Percentiles rank a stretch among this genome's conserved stretches.
Evolutionary conservation across 257 asterid species (phyloP).

Genomic region (Solanum sejunctum): DNA sequence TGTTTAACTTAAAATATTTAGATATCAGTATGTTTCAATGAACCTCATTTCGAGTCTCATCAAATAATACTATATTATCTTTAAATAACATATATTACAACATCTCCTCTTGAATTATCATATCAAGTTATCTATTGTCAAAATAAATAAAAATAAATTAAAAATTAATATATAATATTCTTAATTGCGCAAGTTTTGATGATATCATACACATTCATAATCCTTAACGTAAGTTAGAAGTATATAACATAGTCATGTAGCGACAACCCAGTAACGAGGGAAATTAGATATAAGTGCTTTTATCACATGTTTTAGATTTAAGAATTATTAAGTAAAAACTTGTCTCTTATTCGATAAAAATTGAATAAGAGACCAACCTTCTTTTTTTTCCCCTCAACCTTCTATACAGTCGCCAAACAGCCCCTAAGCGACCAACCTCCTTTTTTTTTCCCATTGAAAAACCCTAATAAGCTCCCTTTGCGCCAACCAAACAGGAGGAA

Average conservation of each 20-base stretch:
- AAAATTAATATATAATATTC: background rate
- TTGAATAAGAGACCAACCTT: background rate
- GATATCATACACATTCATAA: background rate
- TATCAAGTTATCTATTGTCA: background rate
- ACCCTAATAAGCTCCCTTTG: background rate
- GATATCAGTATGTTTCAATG: background rate
- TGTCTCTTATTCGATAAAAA: too few relatives aligned
- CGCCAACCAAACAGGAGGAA: background rate
- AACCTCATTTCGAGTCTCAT: background rate
- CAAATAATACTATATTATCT: background rate
- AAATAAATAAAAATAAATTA: background rate
- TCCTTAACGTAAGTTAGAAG: background rate
- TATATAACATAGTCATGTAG: too few relatives aligned
- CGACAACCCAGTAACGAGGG: too few relatives aligned
- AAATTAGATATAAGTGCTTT: too few relatives aligned
- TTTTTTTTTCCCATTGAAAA: background rate
- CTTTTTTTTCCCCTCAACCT: background rate
- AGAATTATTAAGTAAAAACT: too few relatives aligned
- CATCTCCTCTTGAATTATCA: background rate
- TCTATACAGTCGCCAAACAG: background rate
- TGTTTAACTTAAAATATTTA: background rate
- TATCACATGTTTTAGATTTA: too few relatives aligned
- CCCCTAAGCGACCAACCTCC: background rate
- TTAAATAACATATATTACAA: background rate
- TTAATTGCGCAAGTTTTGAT: accelerated